Conservation (phyloP, 768 basidiomycete genomes). For the Pisolithus microcarpus region DNA sequence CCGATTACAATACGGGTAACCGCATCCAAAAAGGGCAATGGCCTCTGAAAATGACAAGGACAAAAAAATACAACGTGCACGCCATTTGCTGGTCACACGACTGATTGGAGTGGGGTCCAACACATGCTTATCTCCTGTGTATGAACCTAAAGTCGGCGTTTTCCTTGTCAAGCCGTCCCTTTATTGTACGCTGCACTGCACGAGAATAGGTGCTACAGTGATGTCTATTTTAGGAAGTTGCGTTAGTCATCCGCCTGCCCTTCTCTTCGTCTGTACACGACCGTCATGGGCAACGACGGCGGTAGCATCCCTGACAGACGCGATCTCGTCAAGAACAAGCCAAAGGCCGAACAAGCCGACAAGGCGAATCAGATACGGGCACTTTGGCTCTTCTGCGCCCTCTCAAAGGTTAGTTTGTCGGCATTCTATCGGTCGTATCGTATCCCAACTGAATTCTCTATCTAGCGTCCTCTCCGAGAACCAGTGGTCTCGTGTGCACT, state of each 20-base stretch:
- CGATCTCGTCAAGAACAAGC: slow-evolving; percentile 66
- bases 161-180: too few relatives aligned
- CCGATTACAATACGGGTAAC: slow-evolving; percentile 1
- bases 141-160: too few relatives aligned
- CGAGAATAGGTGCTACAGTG: neutral
- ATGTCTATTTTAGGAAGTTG: neutral
- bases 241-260: slow-evolving; percentile 3
- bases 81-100: neutral
- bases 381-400: slow-evolving; percentile 87
- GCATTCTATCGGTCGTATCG: neutral
- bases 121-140: too few relatives aligned
- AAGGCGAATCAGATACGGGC: slow-evolving; percentile 84
- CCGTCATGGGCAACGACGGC: slow-evolving; percentile 78
- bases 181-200: too few relatives aligned
- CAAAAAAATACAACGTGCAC: slow-evolving; percentile 14
- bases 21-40: slow-evolving; percentile 9
- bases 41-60: slow-evolving; percentile 19
- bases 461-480: slow-evolving; percentile 72
- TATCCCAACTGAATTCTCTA: neutral
- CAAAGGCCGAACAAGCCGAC: slow-evolving; percentile 85
- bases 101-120: neutral
- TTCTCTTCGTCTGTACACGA: neutral
- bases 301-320: slow-evolving; percentile 82
- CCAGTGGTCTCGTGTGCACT: slow-evolving; percentile 89
- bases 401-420: slow-evolving; percentile 68